Conservation (phyloP, 108 stramenopile genomes). For the Aureococcus anophagefferens region DNA sequence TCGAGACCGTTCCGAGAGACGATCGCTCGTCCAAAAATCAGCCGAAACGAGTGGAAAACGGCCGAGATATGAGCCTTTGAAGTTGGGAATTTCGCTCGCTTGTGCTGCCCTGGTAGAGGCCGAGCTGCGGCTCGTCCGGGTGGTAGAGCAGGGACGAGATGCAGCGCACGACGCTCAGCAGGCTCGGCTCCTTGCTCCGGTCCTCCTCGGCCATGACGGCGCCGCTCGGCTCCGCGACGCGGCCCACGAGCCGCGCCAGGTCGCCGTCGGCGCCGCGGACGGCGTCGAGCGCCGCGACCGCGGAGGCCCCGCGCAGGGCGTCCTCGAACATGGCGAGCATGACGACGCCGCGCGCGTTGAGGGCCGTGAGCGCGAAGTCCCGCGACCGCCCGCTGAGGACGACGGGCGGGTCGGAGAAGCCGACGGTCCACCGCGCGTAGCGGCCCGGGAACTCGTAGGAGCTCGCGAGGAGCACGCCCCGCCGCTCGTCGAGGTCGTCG, state of each 20-base stretch:
- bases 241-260: constrained; percentile 8
- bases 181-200: constrained; percentile 60
- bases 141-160: constrained; percentile 8
- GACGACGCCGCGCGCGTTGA: constrained; percentile 69
- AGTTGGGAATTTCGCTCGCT: no score
- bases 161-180: constrained; percentile 23
- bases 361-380: constrained; percentile 68
- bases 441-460: constrained; percentile 93
- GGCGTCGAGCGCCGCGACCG: constrained; percentile 38
- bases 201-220: constrained; percentile 86
- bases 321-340: constrained; percentile 65
- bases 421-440: constrained; percentile 48
- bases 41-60: no score
- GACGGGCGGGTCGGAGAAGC: constrained; percentile 82
- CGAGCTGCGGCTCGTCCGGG: constrained; percentile 26
- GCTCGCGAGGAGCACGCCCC: constrained; percentile 71
- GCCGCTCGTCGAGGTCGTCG: constrained; percentile 64
- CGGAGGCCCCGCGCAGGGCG: constrained; percentile 55
- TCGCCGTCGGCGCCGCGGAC: constrained; percentile 32
- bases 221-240: constrained; percentile 35
- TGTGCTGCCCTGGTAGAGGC: constrained; percentile 18
- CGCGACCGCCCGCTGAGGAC: constrained; percentile 67
- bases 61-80: no score
- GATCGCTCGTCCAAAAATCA: no score
- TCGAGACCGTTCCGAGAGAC: no score